A percentile compares a stretch with the other conserved stretches of the same genome.
Conservation (phyloP, 1,284 basidiomycete genomes). For the Golubevia pallescens region DNA sequence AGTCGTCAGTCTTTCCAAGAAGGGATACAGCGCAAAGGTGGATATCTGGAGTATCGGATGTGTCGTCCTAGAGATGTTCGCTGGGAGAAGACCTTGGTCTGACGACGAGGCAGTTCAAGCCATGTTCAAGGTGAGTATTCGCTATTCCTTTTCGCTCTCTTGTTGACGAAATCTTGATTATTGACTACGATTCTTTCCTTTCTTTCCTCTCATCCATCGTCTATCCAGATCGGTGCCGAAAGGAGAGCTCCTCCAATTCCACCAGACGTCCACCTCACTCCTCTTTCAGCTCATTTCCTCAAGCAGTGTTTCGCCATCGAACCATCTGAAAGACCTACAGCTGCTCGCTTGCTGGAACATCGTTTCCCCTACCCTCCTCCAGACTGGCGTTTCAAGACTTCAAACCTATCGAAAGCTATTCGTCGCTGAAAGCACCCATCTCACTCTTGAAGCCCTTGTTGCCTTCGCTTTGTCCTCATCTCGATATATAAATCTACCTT, state of each 20-base stretch:
- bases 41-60: conserved; percentile 99
- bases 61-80: conserved; percentile 97
- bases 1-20: conserved; percentile 80
- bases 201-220: conserved; percentile 29
- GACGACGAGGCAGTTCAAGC: conserved; percentile 87
- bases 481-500: no score
- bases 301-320: conserved; percentile 87
- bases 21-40: conserved; percentile 89
- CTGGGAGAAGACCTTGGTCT: conserved; percentile 89
- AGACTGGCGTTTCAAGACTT: no score
- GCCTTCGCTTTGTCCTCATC: no score
- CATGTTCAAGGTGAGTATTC: conserved; percentile 79
- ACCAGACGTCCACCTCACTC: conserved; percentile 76
- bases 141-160: background rate
- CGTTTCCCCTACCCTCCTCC: no score
- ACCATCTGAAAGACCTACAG: no score
- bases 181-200: conserved; percentile 7
- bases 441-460: no score
- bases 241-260: conserved; percentile 88
- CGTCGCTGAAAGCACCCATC: no score
- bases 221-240: conserved; percentile 76
- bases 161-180: background rate
- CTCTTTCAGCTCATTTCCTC: conserved; percentile 83
- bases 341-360: no score
- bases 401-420: no score